Conservation (phyloP, 208 protist genomes). For the Leishmania martiniquensis region DNA sequence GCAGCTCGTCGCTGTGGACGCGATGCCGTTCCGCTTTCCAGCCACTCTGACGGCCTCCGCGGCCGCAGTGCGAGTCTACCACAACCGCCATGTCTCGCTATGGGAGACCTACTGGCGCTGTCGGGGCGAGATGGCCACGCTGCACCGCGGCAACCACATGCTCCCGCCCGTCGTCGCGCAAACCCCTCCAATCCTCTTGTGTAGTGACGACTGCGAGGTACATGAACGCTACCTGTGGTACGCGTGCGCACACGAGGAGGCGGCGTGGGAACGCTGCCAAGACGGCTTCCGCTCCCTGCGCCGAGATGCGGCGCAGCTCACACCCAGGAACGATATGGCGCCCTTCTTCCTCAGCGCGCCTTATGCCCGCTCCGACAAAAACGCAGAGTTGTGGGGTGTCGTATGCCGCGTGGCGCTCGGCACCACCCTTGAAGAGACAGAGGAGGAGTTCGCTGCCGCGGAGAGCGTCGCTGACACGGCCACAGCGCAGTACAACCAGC, state of each 20-base stretch:
- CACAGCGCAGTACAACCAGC: conserved; percentile 19
- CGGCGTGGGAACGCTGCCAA: conserved; percentile 57
- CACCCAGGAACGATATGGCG: conserved; percentile 10
- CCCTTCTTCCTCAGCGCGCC: conserved; percentile 6
- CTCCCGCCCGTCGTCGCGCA: conserved; percentile 34
- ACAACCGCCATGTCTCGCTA: conserved; percentile 59
- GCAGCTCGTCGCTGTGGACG: conserved; percentile 34
- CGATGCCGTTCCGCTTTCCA: conserved; percentile 30
- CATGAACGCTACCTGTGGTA: conserved; percentile 71
- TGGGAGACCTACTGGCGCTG: conserved; percentile 74
- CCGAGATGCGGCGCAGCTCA: conserved; percentile 2
- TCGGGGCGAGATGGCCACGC: conserved; percentile 44
- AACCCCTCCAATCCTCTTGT: conserved; percentile 36
- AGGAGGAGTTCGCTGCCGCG: conserved; percentile 15
- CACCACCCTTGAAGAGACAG: conserved; percentile 46
- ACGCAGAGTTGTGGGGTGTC: conserved; percentile 38
- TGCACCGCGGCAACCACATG: conserved; percentile 37
- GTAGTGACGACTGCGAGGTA: conserved; percentile 68
- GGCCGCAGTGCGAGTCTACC: conserved; percentile 27
- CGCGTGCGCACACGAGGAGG: conserved; percentile 49
- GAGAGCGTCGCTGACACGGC: conserved; percentile 11
- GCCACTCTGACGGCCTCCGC: background rate
- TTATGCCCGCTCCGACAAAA: background rate
- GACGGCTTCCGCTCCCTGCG: conserved; percentile 40
- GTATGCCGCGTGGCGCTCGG: conserved; percentile 60